phyloP scores from a whole-genome alignment of 2,329 filamentous ascomycete species.

The Cladosporium sp. region DNA sequence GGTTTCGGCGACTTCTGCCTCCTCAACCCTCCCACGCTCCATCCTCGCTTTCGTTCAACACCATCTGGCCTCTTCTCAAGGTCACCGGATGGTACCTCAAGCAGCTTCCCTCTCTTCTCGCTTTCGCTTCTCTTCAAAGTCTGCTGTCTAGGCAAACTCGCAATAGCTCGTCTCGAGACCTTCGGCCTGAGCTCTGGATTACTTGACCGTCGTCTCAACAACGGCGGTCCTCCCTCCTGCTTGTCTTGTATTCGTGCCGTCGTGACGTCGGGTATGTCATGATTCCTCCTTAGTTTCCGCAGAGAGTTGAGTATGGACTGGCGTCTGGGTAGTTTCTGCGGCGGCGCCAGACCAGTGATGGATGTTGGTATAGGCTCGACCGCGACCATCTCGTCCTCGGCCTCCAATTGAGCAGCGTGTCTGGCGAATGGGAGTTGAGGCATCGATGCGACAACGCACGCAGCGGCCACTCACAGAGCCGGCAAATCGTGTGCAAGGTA shows the following conservation, averaged over 20 bases:
- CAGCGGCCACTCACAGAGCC: conserved; percentile 6
- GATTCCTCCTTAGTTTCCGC: conserved; percentile 6
- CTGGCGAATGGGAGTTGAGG: conserved; percentile 14
- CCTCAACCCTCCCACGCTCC: conserved; percentile 35
- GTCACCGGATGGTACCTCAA: conserved; percentile 59
- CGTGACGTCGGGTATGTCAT: conserved; percentile 1
- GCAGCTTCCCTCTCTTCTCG: conserved; percentile 61
- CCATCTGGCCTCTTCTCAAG: conserved; percentile 70
- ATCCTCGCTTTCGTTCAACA: conserved; percentile 47
- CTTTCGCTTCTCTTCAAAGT: conserved; percentile 80
- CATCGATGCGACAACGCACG: conserved; percentile 7
- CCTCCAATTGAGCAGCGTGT: conserved; percentile 6
- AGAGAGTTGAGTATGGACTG: conserved; percentile 7
- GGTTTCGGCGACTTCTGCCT: conserved; percentile 41
- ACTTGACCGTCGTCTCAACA: conserved; percentile 6
- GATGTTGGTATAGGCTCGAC: conserved; percentile 1
- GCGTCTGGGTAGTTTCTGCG: conserved; percentile 7
- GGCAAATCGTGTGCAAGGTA: conserved; percentile 4
- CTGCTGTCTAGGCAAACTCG: conserved; percentile 69
- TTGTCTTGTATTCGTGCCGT: not conserved
- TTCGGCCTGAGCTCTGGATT: conserved; percentile 11
- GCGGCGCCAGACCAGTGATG: not conserved
- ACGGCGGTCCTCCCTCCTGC: conserved; percentile 1
- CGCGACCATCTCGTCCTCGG: conserved; percentile 11
- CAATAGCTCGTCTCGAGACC: conserved; percentile 58